These are phyloP conservation scores for Leucaena leucocephala DNA, from an alignment of 306 rosid species.

Conservation along the genomic window DNA sequence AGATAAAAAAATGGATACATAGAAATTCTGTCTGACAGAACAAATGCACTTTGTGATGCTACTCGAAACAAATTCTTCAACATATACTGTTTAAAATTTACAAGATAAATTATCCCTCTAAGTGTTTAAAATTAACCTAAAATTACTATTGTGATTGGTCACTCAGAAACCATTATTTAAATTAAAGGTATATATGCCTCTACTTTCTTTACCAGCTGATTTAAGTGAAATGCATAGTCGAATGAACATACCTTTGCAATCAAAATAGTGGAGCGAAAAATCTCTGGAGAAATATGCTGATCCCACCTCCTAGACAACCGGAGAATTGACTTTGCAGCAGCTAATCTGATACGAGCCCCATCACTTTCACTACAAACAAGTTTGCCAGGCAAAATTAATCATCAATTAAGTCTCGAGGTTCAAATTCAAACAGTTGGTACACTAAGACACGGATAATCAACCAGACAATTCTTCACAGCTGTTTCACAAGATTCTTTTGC, in stretches of 20 bases:
- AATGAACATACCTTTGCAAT: constrained; percentile 65
- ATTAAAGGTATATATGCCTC: background rate
- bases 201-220: constrained; percentile 10
- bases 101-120: background rate
- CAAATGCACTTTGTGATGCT: background rate
- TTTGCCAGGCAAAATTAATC: constrained; percentile 25
- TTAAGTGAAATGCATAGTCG: constrained; percentile 28
- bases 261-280: constrained; percentile 56
- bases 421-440: background rate
- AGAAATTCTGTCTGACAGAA: background rate
- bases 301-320: constrained; percentile 87
- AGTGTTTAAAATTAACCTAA: background rate
- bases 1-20: background rate
- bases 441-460: background rate
- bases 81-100: background rate
- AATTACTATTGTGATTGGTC: background rate
- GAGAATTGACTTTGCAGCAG: constrained; percentile 86
- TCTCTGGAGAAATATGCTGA: constrained; percentile 71
- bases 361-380: constrained; percentile 58
- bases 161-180: background rate
- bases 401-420: constrained; percentile 1
- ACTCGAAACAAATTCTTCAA: background rate
- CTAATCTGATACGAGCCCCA: constrained; percentile 64
- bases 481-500: background rate
- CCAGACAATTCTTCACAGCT: constrained; percentile 1